These are phyloP conservation scores for Cercospora citrullina DNA, from an alignment of 2,329 filamentous ascomycete species.

Conservation along the genomic window DNA sequence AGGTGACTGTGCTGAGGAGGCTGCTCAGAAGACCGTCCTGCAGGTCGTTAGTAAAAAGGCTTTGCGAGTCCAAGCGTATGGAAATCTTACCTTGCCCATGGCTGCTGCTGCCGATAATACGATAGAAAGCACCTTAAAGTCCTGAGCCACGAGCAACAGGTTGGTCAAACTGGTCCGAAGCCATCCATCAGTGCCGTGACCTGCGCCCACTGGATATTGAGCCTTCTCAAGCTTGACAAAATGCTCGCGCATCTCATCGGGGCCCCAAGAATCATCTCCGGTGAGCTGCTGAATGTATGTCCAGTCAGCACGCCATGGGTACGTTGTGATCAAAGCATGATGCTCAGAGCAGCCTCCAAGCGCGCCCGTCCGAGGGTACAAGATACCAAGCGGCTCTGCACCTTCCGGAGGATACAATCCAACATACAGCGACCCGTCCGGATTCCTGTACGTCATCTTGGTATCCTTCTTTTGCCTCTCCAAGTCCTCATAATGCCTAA, in stretches of 20 bases:
- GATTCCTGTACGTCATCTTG: constrained; percentile 57
- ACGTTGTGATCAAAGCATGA: constrained; percentile 61
- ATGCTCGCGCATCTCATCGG: constrained; percentile 60
- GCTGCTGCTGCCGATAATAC: constrained; percentile 55
- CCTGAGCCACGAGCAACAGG: constrained; percentile 54
- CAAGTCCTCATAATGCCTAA: constrained; percentile 61
- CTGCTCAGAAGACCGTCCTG: constrained; percentile 32
- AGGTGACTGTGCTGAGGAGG: constrained; percentile 32
- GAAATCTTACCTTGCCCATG: constrained; percentile 53
- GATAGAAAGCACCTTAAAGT: constrained; percentile 56
- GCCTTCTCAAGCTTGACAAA: constrained; percentile 55
- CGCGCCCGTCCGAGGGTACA: constrained; percentile 60
- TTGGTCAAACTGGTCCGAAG: constrained; percentile 54
- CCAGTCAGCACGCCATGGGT: constrained; percentile 61
- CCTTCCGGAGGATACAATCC: constrained; percentile 56
- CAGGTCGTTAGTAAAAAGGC: constrained; percentile 44
- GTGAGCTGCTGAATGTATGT: constrained; percentile 59
- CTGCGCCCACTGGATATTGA: constrained; percentile 51
- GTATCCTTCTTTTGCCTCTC: constrained; percentile 56
- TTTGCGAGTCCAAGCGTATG: not conserved
- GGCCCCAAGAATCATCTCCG: constrained; percentile 60
- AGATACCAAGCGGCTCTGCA: constrained; percentile 54
- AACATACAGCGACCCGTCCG: constrained; percentile 53
- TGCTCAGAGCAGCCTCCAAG: constrained; percentile 57
- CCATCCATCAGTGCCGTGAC: constrained; percentile 62